phyloP scores from a whole-genome alignment of 208 protist genomes.

The Wallacemonas sp. region DNA sequence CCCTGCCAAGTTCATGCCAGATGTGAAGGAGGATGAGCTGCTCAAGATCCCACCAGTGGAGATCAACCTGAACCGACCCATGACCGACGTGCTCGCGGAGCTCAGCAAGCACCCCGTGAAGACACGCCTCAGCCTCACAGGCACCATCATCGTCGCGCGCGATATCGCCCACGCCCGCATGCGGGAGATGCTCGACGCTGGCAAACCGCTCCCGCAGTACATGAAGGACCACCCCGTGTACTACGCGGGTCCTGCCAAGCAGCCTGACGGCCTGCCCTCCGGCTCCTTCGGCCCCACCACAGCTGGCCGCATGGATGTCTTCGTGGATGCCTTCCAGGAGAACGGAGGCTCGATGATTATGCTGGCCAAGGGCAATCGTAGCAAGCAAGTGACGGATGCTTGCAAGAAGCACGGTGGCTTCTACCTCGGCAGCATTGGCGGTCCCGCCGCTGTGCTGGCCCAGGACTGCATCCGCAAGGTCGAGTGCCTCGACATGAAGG shows the following conservation, averaged over 20 bases:
- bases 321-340: constrained; percentile 94
- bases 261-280: constrained; percentile 91
- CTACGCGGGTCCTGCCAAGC: constrained; percentile 98
- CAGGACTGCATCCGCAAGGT: constrained; percentile 93
- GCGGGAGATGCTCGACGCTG: constrained; percentile 86
- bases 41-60: constrained; percentile 73
- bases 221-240: constrained; percentile 96
- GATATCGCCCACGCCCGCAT: constrained; percentile 97
- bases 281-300: constrained; percentile 98
- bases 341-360: constrained; percentile 91
- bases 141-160: constrained; percentile 96
- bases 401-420: constrained; percentile 97
- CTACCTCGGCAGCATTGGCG: constrained; percentile 97
- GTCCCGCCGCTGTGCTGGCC: constrained; percentile 95
- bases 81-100: constrained; percentile 79
- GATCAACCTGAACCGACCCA: constrained; percentile 93
- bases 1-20: constrained; percentile 93
- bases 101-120: constrained; percentile 90
- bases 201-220: constrained; percentile 92
- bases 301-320: constrained; percentile 96
- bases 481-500: constrained; percentile 90
- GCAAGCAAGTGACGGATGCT: constrained; percentile 86
- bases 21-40: constrained; percentile 84
- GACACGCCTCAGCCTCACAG: constrained; percentile 93
- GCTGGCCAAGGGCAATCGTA: constrained; percentile 97